A percentile compares a stretch with the other conserved stretches of the same genome.
Conservation (phyloP, 2,329 filamentous ascomycete genomes). For the Aspergillus persii region DNA sequence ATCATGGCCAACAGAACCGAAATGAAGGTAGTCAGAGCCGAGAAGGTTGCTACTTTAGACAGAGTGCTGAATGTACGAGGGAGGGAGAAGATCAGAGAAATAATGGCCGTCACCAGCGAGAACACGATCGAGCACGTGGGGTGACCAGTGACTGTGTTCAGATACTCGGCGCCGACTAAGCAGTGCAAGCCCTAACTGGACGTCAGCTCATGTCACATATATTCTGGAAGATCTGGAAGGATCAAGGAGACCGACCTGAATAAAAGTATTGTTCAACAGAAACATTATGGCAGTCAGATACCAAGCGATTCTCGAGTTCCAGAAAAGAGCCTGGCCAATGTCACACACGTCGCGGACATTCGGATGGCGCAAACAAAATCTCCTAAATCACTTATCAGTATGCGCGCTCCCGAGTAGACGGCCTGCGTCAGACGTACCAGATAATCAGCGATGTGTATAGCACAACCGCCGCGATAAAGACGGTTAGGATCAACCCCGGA, state of each 20-base stretch:
- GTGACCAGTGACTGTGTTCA: constrained; percentile 80
- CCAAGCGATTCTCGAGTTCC: constrained; percentile 72
- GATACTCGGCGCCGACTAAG: constrained; percentile 77
- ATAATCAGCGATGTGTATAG: constrained; percentile 75
- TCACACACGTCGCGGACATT: constrained; percentile 92
- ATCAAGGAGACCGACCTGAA: constrained; percentile 52
- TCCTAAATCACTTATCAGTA: constrained; percentile 54
- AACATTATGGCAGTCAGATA: constrained; percentile 78
- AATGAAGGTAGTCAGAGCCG: constrained; percentile 84
- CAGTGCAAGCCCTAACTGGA: constrained; percentile 67
- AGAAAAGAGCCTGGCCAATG: constrained; percentile 93
- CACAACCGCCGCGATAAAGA: constrained; percentile 73
- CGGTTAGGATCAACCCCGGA: constrained; percentile 78
- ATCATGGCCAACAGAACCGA: constrained; percentile 81
- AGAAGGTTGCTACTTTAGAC: constrained; percentile 73
- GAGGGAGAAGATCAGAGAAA: constrained; percentile 76
- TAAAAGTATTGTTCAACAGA: constrained; percentile 89
- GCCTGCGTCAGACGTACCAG: constrained; percentile 46
- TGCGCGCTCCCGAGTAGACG: neutral
- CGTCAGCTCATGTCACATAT: constrained; percentile 1
- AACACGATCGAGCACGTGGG: constrained; percentile 77
- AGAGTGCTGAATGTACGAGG: constrained; percentile 82
- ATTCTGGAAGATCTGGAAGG: neutral
- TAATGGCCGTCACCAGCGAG: constrained; percentile 67
- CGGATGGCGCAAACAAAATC: constrained; percentile 86